Evolutionary conservation across 163 green algal species (phyloP).

Genomic region (Coccomyxa subellipsoidea): DNA sequence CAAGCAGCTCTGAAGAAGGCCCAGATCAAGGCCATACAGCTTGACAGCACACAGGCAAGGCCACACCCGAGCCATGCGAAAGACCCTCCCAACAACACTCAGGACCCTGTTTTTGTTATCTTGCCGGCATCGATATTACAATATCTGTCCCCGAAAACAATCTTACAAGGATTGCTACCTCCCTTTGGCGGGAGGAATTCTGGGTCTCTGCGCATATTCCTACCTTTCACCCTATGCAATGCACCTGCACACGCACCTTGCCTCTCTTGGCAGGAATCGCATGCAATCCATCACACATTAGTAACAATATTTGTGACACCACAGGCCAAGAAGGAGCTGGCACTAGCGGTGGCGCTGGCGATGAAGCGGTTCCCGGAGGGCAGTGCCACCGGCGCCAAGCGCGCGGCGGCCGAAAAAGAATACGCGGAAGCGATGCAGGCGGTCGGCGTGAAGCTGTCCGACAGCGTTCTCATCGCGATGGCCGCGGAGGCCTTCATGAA

Average conservation of each 20-base stretch:
- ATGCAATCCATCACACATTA: too few relatives aligned
- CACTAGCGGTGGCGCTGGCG: slow-evolving; percentile 8
- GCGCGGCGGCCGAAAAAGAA: slow-evolving; percentile 7
- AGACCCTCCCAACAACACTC: too few relatives aligned
- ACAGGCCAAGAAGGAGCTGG: slow-evolving; percentile 20
- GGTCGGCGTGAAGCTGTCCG: slow-evolving; percentile 1
- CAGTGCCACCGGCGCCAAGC: neutral
- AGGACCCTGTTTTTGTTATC: too few relatives aligned
- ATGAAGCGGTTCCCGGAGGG: slow-evolving; percentile 12
- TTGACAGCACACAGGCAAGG: neutral
- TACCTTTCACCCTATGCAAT: too few relatives aligned
- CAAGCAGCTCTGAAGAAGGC: neutral
- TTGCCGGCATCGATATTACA: too few relatives aligned
- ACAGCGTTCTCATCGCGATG: slow-evolving; percentile 14
- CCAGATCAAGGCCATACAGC: neutral
- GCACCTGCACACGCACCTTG: too few relatives aligned
- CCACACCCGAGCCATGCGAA: neutral
- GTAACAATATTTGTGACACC: neutral
- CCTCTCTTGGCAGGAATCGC: too few relatives aligned
- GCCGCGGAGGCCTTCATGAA: slow-evolving; percentile 20
- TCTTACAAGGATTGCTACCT: too few relatives aligned
- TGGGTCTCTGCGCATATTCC: too few relatives aligned
- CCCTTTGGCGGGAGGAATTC: too few relatives aligned
- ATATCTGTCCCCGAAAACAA: too few relatives aligned
- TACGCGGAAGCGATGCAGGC: neutral